Base-by-base conservation (phyloP, 805 yeast species). In the Starmerella etchellsii region DNA sequence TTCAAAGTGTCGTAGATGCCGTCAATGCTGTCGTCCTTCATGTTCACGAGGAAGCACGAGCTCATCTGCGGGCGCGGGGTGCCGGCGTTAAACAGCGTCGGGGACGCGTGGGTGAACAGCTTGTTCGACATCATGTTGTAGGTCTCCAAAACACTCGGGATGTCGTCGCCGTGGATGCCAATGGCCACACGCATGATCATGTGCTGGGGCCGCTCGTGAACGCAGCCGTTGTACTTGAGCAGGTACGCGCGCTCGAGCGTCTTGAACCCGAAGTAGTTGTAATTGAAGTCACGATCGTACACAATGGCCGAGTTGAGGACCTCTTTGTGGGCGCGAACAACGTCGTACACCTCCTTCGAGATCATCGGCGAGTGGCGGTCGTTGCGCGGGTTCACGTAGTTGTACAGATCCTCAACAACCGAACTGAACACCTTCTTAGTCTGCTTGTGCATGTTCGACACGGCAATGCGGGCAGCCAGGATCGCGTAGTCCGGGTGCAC, bases 401-500 rank as follows among this genome's bases (percentile, higher is more conserved):
- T 69, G 62, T 76, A 84, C 52, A 88, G 68, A 43, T 78, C 78
- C 46, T 71, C 70, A 41, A 81, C 65, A 36, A 84, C 94, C 53
- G 75, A 76, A 30, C 93, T 78, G 54, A 81, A 88, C 56, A 71
- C 80, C 62, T 81, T 81, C 46, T 84, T 81, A 39, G 96, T 87
- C 65, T 85, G 94, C 65, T 87, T 87, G 68, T 88, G 96, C 58
- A 91, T 70, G 61, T 84, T 84, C 31, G 95, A 82, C 41, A 91
- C 78, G 18, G 97, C 96, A 46, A 88, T 80, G 66, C 98, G 78
- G 27, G 97, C 96, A 40, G 96, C 96, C 54, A 85, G 70, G 32
- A 78, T 76, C 22, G 96, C 95, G 55, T 88, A 87, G 65, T 91
- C 97, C n/a, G 97, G 97, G 62, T 88, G 97, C 48, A 82, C 74